Percentiles rank a stretch among this genome's conserved stretches.
These are phyloP conservation scores for Cladosporium velox DNA, from an alignment of 2,329 filamentous ascomycete genomes.

Conservation along the genomic window DNA sequence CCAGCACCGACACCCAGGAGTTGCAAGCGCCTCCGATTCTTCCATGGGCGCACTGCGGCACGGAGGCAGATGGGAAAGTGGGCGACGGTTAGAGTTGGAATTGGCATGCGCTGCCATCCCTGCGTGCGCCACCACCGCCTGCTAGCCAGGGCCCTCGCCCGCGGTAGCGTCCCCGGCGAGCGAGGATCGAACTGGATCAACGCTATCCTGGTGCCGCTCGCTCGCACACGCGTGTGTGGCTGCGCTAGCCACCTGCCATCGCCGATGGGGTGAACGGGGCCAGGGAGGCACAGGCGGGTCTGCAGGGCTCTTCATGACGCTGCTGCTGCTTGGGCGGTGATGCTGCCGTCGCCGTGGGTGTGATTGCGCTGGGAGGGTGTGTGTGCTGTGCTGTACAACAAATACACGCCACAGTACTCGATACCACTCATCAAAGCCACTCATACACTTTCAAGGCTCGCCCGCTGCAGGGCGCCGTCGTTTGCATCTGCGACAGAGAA, in stretches of 20 bases:
- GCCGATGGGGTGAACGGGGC: slow-evolving; percentile 15
- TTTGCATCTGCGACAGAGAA: slow-evolving; percentile 19
- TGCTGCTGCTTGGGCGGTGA: background rate
- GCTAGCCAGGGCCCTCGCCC: slow-evolving; percentile 16
- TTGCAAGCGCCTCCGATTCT: slow-evolving; percentile 17
- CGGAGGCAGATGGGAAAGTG: slow-evolving; percentile 20
- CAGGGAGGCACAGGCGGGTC: background rate
- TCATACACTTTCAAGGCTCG: background rate
- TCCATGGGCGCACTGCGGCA: slow-evolving; percentile 21
- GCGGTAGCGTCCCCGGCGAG: slow-evolving; percentile 11
- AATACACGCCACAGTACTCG: background rate
- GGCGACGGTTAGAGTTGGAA: slow-evolving; percentile 20
- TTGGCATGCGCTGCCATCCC: slow-evolving; percentile 20
- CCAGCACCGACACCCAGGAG: slow-evolving; percentile 18
- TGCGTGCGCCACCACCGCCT: slow-evolving; percentile 16
- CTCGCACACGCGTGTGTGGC: slow-evolving; percentile 7
- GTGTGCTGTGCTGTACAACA: background rate
- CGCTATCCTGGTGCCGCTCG: slow-evolving; percentile 19
- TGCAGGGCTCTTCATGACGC: slow-evolving; percentile 13
- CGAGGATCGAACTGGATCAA: slow-evolving; percentile 19
- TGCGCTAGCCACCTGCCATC: slow-evolving; percentile 9
- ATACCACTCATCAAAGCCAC: background rate
- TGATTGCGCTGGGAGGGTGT: background rate
- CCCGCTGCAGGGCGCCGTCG: slow-evolving; percentile 17
- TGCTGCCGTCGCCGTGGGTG: background rate